These are phyloP conservation scores for Xylaria venustula DNA, from an alignment of 495 filamentous ascomycete species.

Conservation along the genomic window DNA sequence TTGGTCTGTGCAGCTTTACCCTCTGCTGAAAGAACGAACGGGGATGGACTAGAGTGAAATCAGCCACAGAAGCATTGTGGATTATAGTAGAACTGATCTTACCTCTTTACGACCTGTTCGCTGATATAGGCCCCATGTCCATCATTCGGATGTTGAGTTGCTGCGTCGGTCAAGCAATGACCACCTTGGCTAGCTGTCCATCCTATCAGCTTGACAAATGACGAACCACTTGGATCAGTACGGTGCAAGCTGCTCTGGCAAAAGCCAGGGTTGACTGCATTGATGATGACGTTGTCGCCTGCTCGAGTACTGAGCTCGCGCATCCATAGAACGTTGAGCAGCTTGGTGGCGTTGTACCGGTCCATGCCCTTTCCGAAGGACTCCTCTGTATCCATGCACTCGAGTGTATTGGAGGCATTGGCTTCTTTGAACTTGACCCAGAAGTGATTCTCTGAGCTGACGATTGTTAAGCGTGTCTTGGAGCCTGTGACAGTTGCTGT, in stretches of 20 bases:
- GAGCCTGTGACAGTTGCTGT: constrained; percentile 4
- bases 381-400: not conserved
- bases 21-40: not conserved
- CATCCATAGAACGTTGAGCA: constrained; percentile 21
- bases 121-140: constrained; percentile 19
- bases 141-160: constrained; percentile 8
- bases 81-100: not conserved
- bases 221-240: constrained; percentile 12
- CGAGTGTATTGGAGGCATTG: not conserved
- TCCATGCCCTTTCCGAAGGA: constrained; percentile 13
- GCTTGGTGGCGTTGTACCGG: constrained; percentile 18
- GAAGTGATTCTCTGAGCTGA: constrained; percentile 17
- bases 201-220: constrained; percentile 12
- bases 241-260: constrained; percentile 17
- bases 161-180: constrained; percentile 18
- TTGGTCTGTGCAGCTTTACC: not conserved
- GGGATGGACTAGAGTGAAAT: not conserved
- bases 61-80: too few relatives aligned
- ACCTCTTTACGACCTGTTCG: constrained; percentile 20
- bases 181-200: constrained; percentile 18
- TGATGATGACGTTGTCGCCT: constrained; percentile 12
- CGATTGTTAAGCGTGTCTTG: constrained; percentile 12
- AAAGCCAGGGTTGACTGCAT: constrained; percentile 21
- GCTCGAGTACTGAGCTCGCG: constrained; percentile 13
- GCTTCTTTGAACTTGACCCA: not conserved